Conservation (phyloP, 2,329 filamentous ascomycete species). For the Paradendryphiella salina region DNA sequence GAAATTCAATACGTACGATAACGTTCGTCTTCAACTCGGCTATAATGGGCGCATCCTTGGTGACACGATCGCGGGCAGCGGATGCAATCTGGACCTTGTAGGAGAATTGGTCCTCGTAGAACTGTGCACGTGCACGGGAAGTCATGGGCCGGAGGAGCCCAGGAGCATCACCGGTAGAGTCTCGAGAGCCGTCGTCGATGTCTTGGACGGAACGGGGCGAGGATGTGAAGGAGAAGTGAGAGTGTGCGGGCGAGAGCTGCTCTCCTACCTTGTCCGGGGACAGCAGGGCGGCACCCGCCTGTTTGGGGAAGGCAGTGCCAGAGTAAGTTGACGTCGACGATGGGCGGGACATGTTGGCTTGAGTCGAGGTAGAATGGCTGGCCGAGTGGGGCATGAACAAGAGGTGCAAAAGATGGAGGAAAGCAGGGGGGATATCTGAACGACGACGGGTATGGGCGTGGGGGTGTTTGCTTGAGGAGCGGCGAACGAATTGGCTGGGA, state of each 20-base stretch:
- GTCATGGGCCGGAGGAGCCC: constrained; percentile 20
- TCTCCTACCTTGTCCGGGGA: constrained; percentile 31
- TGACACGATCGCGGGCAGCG: constrained; percentile 49
- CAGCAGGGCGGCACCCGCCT: constrained; percentile 39
- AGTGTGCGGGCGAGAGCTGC: constrained; percentile 43
- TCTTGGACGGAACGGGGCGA: constrained; percentile 38
- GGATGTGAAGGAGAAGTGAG: constrained; percentile 46
- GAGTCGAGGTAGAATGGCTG: constrained; percentile 38
- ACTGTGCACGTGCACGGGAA: constrained; percentile 40
- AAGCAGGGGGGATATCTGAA: constrained; percentile 16
- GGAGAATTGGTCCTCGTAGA: constrained; percentile 45
- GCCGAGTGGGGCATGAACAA: constrained; percentile 44
- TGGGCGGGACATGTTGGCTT: constrained; percentile 43
- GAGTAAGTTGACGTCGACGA: constrained; percentile 43
- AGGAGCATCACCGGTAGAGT: constrained; percentile 26
- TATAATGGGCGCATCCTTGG: constrained; percentile 53
- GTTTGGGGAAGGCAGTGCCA: constrained; percentile 40
- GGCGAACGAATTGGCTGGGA: constrained; percentile 30
- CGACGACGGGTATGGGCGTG: constrained; percentile 10
- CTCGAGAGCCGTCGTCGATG: constrained; percentile 23
- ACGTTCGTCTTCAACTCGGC: constrained; percentile 56
- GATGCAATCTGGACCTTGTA: constrained; percentile 43
- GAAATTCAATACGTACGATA: constrained; percentile 49
- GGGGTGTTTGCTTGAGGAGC: constrained; percentile 29
- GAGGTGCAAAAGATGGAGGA: constrained; percentile 7